Percentiles rank a stretch among this genome's conserved stretches.
Conservation (phyloP, 441 rosid genomes). For the Omphalea diandra region DNA sequence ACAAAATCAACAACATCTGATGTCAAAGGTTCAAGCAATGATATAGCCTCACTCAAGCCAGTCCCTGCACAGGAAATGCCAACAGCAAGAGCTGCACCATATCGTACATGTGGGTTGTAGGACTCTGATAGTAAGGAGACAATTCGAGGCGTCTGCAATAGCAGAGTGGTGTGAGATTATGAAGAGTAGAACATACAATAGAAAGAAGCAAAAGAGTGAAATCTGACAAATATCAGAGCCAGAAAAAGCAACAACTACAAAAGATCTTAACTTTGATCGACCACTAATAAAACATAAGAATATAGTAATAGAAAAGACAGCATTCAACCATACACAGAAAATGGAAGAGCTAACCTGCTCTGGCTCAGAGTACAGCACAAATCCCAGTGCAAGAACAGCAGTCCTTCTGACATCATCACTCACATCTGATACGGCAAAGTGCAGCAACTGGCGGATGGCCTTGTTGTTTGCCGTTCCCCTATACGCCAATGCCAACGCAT, state of each 20-base stretch:
- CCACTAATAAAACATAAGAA: background rate
- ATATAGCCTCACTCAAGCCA: slow-evolving; percentile 93
- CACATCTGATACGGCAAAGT: slow-evolving; percentile 96
- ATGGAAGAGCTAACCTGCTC: slow-evolving; percentile 62
- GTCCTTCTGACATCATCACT: slow-evolving; percentile 98
- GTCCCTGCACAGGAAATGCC: slow-evolving; percentile 98
- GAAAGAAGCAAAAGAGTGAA: background rate
- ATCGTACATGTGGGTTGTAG: slow-evolving; percentile 98
- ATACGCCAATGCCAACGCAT: slow-evolving; percentile 92
- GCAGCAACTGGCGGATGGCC: slow-evolving; percentile 95
- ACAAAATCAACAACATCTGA: slow-evolving; percentile 99
- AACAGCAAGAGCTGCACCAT: slow-evolving; percentile 98
- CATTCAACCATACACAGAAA: background rate
- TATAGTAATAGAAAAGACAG: background rate
- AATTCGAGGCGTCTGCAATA: slow-evolving; percentile 86
- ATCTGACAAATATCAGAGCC: background rate
- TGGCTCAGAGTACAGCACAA: slow-evolving; percentile 92
- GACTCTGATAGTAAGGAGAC: slow-evolving; percentile 93
- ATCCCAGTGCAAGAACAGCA: slow-evolving; percentile 96
- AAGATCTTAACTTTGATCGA: too few species aligned
- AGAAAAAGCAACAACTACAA: background rate
- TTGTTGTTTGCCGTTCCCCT: slow-evolving; percentile 97
- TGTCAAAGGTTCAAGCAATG: slow-evolving; percentile 91
- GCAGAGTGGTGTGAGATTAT: slow-evolving; percentile 19
- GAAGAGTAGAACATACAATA: background rate